Base-by-base conservation (phyloP, 441 rosid species). In the Biscutella laevigata region DNA sequence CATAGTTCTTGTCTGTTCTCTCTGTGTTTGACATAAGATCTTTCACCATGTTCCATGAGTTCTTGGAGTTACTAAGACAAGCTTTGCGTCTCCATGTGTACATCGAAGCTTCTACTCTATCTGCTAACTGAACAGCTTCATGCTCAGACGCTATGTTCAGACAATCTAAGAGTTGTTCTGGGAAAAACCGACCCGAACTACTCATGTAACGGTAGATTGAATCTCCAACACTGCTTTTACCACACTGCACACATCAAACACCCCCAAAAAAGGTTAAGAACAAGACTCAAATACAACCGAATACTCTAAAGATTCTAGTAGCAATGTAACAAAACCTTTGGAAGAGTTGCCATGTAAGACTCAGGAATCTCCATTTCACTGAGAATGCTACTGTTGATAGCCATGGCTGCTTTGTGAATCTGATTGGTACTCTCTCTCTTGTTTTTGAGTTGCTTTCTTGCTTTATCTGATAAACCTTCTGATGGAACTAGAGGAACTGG, bases 301-400 rank as follows among this genome's bases (percentile, higher is more conserved):
- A n/a, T 17, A 45, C 19, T n/a, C 5, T n/a, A n/a, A 24, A 27
- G 6, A 12, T 33, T 51, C 11, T 32, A 15, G 33, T 22, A n/a
- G 16, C 8, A 14, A 20, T 15, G 13, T 39, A 38, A 5, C 3
- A 14, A 59, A 53, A 80, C 92, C 92, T 84, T 84, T 26, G 92
- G 85, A 53, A 81, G 92, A 46, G 83, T 29, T 20, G 80, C 76
- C 62, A 84, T 67, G 57, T 77, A 84, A 40, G 85, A 77, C 2
- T 78, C 80, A 0, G 92, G 92, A 62, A 83, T 83, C 61, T 79
- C 88, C 85, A 83, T 83, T 60, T 83, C 92, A 35, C 79, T 67
- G 48, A 83, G 67, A 30, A 80, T 61, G 59, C 70, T 67, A 57
- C 79, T 67, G 61, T 83, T 83, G 67, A 83, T 83, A 25, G 85